phyloP scores from a whole-genome alignment of 495 filamentous ascomycete species.

The Corynascus novoguineensis region DNA sequence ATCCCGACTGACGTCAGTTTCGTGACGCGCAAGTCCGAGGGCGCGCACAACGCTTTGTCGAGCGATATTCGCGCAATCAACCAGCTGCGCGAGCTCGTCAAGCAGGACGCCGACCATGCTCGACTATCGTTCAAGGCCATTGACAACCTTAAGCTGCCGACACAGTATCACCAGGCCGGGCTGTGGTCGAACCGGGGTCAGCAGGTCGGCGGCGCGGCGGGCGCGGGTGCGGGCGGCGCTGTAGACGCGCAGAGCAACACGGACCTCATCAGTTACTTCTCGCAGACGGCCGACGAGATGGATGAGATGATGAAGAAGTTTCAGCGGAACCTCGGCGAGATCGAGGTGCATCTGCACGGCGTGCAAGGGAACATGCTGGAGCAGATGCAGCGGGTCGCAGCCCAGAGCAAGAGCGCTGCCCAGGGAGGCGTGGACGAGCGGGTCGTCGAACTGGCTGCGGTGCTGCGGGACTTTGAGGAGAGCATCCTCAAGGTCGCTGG shows the following conservation, averaged over 20 bases:
- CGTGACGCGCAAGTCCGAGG: constrained; percentile 64
- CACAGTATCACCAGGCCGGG: constrained; percentile 61
- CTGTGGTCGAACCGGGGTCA: constrained; percentile 47
- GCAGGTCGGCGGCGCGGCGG: constrained; percentile 23
- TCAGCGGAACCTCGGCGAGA: constrained; percentile 65
- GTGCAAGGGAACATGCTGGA: constrained; percentile 65
- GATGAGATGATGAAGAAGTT: constrained; percentile 58
- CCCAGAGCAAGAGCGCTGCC: constrained; percentile 44
- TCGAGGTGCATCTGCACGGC: constrained; percentile 73
- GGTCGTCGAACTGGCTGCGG: constrained; percentile 53
- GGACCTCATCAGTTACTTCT: constrained; percentile 74
- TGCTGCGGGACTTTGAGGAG: constrained; percentile 71
- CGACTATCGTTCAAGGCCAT: constrained; percentile 68
- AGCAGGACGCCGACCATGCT: constrained; percentile 64
- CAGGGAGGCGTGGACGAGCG: constrained; percentile 37
- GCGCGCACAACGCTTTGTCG: constrained; percentile 64
- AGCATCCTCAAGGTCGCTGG: constrained; percentile 71
- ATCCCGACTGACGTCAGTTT: constrained; percentile 72
- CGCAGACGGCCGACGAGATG: constrained; percentile 66
- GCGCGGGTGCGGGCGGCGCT: constrained; percentile 18
- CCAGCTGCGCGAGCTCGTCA: constrained; percentile 55
- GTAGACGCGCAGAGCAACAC: constrained; percentile 54
- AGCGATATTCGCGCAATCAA: constrained; percentile 69
- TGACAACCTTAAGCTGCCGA: constrained; percentile 68
- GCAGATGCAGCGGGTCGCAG: constrained; percentile 63